Conservation (phyloP, 2,329 filamentous ascomycete genomes). For the Fusarium sp. region DNA sequence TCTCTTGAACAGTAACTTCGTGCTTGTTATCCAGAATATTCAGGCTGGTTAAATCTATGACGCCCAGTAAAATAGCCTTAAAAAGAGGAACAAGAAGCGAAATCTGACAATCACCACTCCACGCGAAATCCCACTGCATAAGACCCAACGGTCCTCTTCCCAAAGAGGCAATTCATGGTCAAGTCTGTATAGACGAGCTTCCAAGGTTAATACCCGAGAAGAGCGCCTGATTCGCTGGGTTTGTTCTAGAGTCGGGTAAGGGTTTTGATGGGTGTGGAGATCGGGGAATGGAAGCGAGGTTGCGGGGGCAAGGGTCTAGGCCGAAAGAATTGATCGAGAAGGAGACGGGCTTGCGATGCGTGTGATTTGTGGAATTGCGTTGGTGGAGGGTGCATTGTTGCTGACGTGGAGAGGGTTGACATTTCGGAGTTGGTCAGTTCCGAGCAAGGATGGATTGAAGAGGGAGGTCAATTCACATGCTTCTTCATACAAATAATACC, state of each 20-base stretch:
- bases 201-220: conserved; percentile 22
- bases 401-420: conserved; percentile 19
- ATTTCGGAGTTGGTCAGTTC: conserved; percentile 21
- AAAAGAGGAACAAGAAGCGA: background rate
- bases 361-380: conserved; percentile 20
- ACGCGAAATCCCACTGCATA: background rate
- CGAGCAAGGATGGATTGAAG: conserved; percentile 15
- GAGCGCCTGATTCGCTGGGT: conserved; percentile 11
- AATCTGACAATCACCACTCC: background rate
- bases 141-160: background rate
- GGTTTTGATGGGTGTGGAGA: conserved; percentile 2
- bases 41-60: conserved; percentile 24
- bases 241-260: conserved; percentile 18
- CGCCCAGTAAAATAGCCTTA: background rate
- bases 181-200: conserved; percentile 18
- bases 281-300: conserved; percentile 21
- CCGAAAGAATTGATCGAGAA: conserved; percentile 24
- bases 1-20: background rate
- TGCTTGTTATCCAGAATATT: background rate
- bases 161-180: conserved; percentile 6
- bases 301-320: conserved; percentile 28
- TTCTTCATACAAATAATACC: background rate
- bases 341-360: background rate
- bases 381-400: conserved; percentile 1
- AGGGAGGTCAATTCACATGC: conserved; percentile 1